phyloP scores from a whole-genome alignment of 371 early-diverging fungal genomes.

The Mucor saturninus region DNA sequence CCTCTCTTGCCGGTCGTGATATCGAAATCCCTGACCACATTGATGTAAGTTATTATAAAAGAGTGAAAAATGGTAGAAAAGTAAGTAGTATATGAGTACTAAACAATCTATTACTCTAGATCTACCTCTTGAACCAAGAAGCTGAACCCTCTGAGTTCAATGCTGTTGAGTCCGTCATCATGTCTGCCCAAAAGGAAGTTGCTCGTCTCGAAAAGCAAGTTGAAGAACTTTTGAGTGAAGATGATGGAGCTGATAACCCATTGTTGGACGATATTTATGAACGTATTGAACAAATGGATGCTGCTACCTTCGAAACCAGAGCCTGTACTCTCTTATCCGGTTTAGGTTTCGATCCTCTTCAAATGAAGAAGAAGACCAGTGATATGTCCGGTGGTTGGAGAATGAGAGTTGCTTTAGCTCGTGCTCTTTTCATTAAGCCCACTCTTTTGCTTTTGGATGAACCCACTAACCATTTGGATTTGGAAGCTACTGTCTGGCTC shows the following conservation, averaged over 20 bases:
- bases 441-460: slow-evolving; percentile 98
- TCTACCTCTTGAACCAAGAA: slow-evolving; percentile 91
- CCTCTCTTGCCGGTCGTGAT: slow-evolving; percentile 92
- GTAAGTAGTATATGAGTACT: background rate
- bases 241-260: slow-evolving; percentile 86
- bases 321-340: slow-evolving; percentile 92
- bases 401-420: slow-evolving; percentile 97
- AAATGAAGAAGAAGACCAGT: slow-evolving; percentile 88
- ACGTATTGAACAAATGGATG: slow-evolving; percentile 91
- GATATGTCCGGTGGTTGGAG: slow-evolving; percentile 99
- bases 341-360: slow-evolving; percentile 90
- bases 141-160: slow-evolving; percentile 92
- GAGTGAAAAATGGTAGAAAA: slow-evolving; percentile 1
- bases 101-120: slow-evolving; percentile 9
- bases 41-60: slow-evolving; percentile 67
- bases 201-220: slow-evolving; percentile 88
- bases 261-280: slow-evolving; percentile 94
- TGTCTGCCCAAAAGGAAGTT: slow-evolving; percentile 87
- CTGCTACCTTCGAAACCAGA: slow-evolving; percentile 93
- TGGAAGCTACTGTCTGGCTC: slow-evolving; percentile 97
- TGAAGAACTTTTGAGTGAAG: slow-evolving; percentile 83
- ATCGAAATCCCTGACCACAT: slow-evolving; percentile 96
- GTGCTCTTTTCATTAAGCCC: slow-evolving; percentile 95
- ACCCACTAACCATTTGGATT: slow-evolving; percentile 97
- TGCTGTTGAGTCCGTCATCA: slow-evolving; percentile 91